Conservation (phyloP, 768 basidiomycete genomes). For the Lentinula raphanica region DNA sequence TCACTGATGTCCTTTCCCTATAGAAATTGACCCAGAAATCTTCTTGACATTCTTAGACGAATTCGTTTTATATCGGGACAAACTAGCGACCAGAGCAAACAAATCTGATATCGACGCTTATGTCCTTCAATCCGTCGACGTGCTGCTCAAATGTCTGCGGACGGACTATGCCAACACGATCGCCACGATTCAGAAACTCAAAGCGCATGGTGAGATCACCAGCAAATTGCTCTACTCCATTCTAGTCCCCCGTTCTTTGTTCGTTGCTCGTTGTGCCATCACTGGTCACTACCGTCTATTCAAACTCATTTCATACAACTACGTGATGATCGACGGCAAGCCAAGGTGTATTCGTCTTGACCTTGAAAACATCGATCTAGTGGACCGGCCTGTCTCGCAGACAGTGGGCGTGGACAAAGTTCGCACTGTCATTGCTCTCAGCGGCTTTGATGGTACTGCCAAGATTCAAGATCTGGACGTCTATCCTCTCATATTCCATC, state of each 20-base stretch:
- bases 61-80: conserved; percentile 39
- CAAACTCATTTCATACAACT: conserved; percentile 35
- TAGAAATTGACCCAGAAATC: conserved; percentile 51
- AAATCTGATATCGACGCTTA: conserved; percentile 36
- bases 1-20: not conserved
- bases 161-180: conserved; percentile 47
- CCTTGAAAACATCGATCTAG: conserved; percentile 48
- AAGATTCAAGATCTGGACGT: conserved; percentile 46
- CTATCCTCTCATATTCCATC: conserved; percentile 50
- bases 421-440: conserved; percentile 34
- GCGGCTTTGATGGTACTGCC: conserved; percentile 42
- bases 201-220: conserved; percentile 51
- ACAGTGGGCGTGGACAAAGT: conserved; percentile 36
- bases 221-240: conserved; percentile 52
- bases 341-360: conserved; percentile 36
- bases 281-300: conserved; percentile 50
- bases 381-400: conserved; percentile 31
- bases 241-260: conserved; percentile 46
- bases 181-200: conserved; percentile 40
- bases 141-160: conserved; percentile 46
- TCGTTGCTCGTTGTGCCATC: conserved; percentile 48
- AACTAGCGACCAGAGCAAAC: conserved; percentile 30
- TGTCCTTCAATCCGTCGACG: conserved; percentile 38
- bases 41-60: conserved; percentile 48
- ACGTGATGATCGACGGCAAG: conserved; percentile 29